A percentile compares a stretch with the other conserved stretches of the same genome.
Conservation (phyloP, 805 yeast genomes). For the Barnettozyma vustinii region DNA sequence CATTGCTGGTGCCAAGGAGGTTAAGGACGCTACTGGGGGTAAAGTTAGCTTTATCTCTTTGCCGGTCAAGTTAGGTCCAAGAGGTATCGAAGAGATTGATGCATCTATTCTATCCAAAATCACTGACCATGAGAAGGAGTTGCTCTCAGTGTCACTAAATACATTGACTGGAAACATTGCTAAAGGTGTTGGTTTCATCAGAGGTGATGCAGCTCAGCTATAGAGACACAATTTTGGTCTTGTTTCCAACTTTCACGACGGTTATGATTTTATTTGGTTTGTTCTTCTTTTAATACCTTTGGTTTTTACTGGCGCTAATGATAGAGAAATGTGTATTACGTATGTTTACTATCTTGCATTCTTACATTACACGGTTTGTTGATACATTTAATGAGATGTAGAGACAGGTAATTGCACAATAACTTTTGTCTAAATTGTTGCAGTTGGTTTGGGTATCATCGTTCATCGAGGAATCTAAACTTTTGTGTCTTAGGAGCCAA, state of each 20-base stretch:
- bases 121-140: slow-evolving; percentile 18
- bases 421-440: too few relatives aligned
- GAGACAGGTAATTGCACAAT: too few relatives aligned
- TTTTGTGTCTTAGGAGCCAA: too few relatives aligned
- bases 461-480: too few relatives aligned
- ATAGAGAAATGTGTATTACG: background rate
- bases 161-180: slow-evolving; percentile 20
- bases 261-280: background rate
- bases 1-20: slow-evolving; percentile 20
- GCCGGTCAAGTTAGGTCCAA: slow-evolving; percentile 20
- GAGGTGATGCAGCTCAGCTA: slow-evolving; percentile 9
- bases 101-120: slow-evolving; percentile 18
- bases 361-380: background rate
- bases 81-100: slow-evolving; percentile 22
- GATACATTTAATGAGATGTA: background rate
- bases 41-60: slow-evolving; percentile 19
- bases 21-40: slow-evolving; percentile 3
- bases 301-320: background rate
- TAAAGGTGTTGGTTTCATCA: slow-evolving; percentile 24
- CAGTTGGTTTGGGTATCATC: too few relatives aligned
- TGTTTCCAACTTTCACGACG: background rate
- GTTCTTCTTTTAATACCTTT: background rate
- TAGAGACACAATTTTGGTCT: background rate
- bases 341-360: background rate
- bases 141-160: slow-evolving; percentile 17